Percentiles rank a stretch among this genome's conserved stretches.
phyloP scores from a whole-genome alignment of 805 yeast genomes.

The Komagataella pseudopastoris region DNA sequence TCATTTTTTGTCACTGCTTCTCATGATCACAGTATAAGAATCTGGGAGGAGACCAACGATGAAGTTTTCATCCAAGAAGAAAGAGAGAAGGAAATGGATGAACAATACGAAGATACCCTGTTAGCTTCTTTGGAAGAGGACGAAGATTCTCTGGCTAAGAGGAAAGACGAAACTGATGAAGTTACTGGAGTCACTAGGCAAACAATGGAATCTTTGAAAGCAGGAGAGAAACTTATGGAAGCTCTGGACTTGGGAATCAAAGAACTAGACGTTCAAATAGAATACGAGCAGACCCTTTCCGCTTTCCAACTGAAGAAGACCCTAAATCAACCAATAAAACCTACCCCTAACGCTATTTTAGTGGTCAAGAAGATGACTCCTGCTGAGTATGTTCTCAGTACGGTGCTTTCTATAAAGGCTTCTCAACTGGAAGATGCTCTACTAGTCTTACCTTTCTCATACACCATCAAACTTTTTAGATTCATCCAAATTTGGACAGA shows the following conservation, averaged over 20 bases:
- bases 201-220: constrained; percentile 82
- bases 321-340: constrained; percentile 39
- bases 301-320: constrained; percentile 25
- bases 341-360: constrained; percentile 59
- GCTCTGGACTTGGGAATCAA: constrained; percentile 74
- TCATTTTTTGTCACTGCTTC: constrained; percentile 66
- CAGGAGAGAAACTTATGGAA: constrained; percentile 87
- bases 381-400: constrained; percentile 65
- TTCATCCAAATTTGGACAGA: constrained; percentile 68
- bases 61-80: constrained; percentile 96
- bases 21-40: constrained; percentile 85
- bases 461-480: constrained; percentile 53
- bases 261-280: constrained; percentile 47
- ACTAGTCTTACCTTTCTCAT: constrained; percentile 81
- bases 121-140: constrained; percentile 57
- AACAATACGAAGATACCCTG: constrained; percentile 71
- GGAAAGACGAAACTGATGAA: constrained; percentile 30
- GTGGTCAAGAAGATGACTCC: constrained; percentile 62
- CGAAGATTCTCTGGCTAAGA: constrained; percentile 21
- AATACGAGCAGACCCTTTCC: constrained; percentile 28
- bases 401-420: constrained; percentile 56
- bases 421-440: constrained; percentile 89
- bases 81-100: constrained; percentile 90
- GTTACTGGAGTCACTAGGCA: constrained; percentile 63
- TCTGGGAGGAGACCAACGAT: constrained; percentile 92